Conservation (phyloP, 805 yeast genomes). For the Pichia nakasei region DNA sequence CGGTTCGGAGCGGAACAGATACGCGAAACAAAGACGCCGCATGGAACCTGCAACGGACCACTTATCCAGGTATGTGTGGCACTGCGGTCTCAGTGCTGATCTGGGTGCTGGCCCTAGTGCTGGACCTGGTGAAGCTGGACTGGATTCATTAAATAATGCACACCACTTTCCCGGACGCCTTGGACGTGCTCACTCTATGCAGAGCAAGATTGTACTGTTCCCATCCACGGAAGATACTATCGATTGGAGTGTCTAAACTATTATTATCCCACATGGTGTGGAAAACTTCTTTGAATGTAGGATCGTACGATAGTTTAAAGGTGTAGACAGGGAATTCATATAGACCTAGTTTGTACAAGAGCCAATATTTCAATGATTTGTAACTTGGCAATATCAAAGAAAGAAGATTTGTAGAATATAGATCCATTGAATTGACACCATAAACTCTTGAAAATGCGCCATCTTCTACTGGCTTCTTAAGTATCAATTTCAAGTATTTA, state of each 20-base stretch:
- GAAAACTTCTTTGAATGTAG: slow-evolving; percentile 24
- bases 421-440: slow-evolving; percentile 44
- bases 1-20: too few relatives aligned
- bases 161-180: slow-evolving; percentile 62
- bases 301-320: slow-evolving; percentile 2
- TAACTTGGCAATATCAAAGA: slow-evolving; percentile 2
- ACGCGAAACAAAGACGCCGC: too few relatives aligned
- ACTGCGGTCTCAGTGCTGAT: too few relatives aligned
- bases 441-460: slow-evolving; percentile 44
- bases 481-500: slow-evolving; percentile 24
- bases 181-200: slow-evolving; percentile 35
- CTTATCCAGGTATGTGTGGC: too few relatives aligned
- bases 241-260: slow-evolving; percentile 39
- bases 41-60: too few relatives aligned
- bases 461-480: slow-evolving; percentile 39
- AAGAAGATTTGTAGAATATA: slow-evolving; percentile 6
- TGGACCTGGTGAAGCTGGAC: too few relatives aligned
- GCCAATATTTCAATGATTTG: neutral
- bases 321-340: neutral
- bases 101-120: too few relatives aligned
- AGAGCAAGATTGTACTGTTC: slow-evolving; percentile 43
- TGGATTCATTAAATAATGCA: slow-evolving; percentile 4
- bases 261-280: slow-evolving; percentile 37
- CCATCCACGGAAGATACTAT: slow-evolving; percentile 41
- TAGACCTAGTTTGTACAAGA: neutral